Percentiles rank a stretch among this genome's conserved stretches.
phyloP scores from a whole-genome alignment of 148 eudicot species.

The Chenopodium berlandieri region DNA sequence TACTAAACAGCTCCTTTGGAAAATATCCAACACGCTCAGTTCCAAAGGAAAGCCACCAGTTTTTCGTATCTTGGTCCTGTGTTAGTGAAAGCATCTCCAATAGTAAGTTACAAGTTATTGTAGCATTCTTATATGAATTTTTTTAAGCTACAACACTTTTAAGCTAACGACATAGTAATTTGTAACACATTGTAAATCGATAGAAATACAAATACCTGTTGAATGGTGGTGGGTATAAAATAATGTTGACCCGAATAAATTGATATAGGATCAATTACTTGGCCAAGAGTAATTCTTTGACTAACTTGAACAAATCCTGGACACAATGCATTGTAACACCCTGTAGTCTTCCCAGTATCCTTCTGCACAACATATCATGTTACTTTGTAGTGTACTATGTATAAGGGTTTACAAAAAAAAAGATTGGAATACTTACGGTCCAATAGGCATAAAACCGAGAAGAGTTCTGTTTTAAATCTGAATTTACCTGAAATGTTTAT shows the following conservation, averaged over 20 bases:
- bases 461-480: not conserved
- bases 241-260: slow-evolving; percentile 10
- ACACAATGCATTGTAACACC: slow-evolving; percentile 25
- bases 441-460: slow-evolving; percentile 8
- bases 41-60: slow-evolving; percentile 19
- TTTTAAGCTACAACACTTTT: too few relatives aligned
- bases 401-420: not conserved
- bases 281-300: slow-evolving; percentile 19
- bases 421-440: slow-evolving; percentile 16
- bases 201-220: slow-evolving; percentile 13
- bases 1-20: slow-evolving; percentile 16
- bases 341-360: slow-evolving; percentile 28
- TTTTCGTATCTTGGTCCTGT: slow-evolving; percentile 11
- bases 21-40: slow-evolving; percentile 18
- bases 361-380: slow-evolving; percentile 10
- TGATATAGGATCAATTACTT: slow-evolving; percentile 10
- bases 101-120: too few relatives aligned
- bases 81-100: not conserved
- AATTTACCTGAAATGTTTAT: slow-evolving; percentile 5
- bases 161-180: too few relatives aligned
- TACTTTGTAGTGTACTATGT: not conserved
- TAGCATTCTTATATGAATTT: too few relatives aligned
- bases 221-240: not conserved
- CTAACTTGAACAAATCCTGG: slow-evolving; percentile 36
- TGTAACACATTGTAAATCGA: too few relatives aligned